phyloP scores from a whole-genome alignment of 495 filamentous ascomycete genomes.

The Daldinia loculata region DNA sequence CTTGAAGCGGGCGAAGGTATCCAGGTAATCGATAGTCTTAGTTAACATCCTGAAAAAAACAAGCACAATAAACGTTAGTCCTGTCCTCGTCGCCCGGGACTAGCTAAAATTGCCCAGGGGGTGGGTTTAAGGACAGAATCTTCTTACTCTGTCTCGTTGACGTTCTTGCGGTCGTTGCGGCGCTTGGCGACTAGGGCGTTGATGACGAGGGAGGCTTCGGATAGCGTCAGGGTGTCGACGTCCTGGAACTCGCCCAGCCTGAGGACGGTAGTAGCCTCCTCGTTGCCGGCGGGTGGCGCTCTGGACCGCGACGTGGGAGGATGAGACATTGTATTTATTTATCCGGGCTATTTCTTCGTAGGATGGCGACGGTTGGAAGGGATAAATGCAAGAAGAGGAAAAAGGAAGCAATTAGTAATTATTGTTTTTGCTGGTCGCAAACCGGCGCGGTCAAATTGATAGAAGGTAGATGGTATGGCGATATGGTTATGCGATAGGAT shows the following conservation, averaged over 20 bases:
- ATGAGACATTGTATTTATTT: constrained; percentile 36
- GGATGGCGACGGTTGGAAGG: not conserved
- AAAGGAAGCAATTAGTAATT: not conserved
- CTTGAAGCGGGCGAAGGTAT: constrained; percentile 94
- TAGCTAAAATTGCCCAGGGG: not conserved
- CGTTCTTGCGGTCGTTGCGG: constrained; percentile 67
- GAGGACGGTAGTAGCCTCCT: constrained; percentile 83
- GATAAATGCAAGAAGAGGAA: not conserved
- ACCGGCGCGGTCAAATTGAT: not conserved
- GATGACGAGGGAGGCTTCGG: constrained; percentile 90
- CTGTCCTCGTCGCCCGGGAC: not conserved
- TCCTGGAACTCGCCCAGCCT: constrained; percentile 91
- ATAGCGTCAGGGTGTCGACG: constrained; percentile 85
- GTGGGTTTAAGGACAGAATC: constrained; percentile 11
- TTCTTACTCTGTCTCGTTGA: constrained; percentile 71
- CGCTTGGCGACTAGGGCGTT: constrained; percentile 83
- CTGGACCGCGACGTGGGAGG: constrained; percentile 74
- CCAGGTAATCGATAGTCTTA: constrained; percentile 89
- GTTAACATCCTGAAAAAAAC: constrained; percentile 63
- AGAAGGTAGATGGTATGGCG: not conserved
- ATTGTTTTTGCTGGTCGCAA: constrained; percentile 14
- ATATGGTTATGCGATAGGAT: constrained; percentile 5
- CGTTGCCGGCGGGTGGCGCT: constrained; percentile 77
- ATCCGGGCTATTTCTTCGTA: not conserved
- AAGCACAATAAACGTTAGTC: constrained; percentile 11